phyloP scores from a whole-genome alignment of 495 filamentous ascomycete genomes.

The Podospora comata region DNA sequence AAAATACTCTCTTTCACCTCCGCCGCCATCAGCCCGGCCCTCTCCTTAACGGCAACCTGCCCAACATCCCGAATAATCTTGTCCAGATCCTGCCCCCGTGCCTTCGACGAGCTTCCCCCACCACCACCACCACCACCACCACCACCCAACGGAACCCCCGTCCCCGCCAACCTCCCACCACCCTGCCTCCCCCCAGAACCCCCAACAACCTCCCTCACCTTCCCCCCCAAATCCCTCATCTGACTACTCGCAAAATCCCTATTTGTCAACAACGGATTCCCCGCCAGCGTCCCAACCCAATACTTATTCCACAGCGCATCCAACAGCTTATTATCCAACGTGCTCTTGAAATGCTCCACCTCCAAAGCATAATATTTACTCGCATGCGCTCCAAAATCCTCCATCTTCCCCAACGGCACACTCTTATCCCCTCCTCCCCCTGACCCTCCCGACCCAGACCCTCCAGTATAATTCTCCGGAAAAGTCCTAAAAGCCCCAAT shows the following conservation, averaged over 20 bases:
- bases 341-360: constrained; percentile 89
- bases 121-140: neutral
- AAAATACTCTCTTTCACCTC: constrained; percentile 87
- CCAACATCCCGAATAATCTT: constrained; percentile 77
- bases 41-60: constrained; percentile 82
- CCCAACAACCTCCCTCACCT: constrained; percentile 60
- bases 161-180: constrained; percentile 49
- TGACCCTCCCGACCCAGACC: neutral
- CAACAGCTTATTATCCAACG: constrained; percentile 78
- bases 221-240: constrained; percentile 80
- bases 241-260: constrained; percentile 91
- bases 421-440: constrained; percentile 55
- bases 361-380: constrained; percentile 87
- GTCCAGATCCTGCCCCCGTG: constrained; percentile 44
- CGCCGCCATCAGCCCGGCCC: constrained; percentile 74
- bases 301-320: constrained; percentile 98
- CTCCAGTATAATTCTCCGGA: constrained; percentile 64
- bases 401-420: constrained; percentile 86
- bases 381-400: constrained; percentile 93
- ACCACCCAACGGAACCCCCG: neutral
- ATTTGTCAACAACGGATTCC: constrained; percentile 87
- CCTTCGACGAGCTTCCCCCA: constrained; percentile 1
- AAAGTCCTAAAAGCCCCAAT: constrained; percentile 96
- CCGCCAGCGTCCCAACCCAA: constrained; percentile 98
- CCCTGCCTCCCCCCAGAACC: constrained; percentile 9